These are phyloP conservation scores for Sporothrix sp. DNA, from an alignment of 2,329 filamentous ascomycete species.

Conservation along the genomic window DNA sequence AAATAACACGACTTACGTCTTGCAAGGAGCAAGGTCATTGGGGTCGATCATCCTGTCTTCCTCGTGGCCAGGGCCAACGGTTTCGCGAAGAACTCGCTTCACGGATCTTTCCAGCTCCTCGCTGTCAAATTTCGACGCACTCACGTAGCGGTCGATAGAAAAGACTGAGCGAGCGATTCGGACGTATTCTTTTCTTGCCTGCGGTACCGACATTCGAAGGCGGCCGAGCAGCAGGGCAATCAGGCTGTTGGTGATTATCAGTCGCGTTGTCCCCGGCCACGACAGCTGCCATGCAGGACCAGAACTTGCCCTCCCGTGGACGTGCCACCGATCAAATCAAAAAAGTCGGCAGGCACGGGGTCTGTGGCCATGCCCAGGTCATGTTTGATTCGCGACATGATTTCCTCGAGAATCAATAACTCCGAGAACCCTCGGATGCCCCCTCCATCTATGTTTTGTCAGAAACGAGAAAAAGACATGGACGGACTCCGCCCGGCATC, in stretches of 20 bases:
- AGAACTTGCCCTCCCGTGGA: constrained; percentile 1
- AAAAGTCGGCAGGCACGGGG: neutral
- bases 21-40: too few species aligned
- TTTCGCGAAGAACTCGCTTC: neutral
- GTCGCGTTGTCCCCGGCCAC: too few species aligned
- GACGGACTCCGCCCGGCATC: neutral
- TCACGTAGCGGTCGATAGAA: neutral
- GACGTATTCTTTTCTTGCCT: neutral
- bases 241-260: neutral
- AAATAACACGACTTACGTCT: constrained; percentile 1
- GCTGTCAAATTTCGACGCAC: neutral
- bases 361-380: neutral
- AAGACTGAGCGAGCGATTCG: neutral
- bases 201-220: neutral
- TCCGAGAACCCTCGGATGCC: constrained; percentile 5
- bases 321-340: constrained; percentile 8
- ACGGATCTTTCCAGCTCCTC: neutral
- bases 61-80: neutral
- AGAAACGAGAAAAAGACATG: neutral
- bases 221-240: constrained; percentile 3
- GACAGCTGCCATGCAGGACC: too few species aligned
- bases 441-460: neutral
- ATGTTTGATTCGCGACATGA: neutral
- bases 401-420: neutral
- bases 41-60: neutral